Percentiles rank a stretch among this genome's conserved stretches.
These are phyloP conservation scores for Aureobasidium subglaciale DNA, from an alignment of 2,329 filamentous ascomycete genomes.

Conservation along the genomic window DNA sequence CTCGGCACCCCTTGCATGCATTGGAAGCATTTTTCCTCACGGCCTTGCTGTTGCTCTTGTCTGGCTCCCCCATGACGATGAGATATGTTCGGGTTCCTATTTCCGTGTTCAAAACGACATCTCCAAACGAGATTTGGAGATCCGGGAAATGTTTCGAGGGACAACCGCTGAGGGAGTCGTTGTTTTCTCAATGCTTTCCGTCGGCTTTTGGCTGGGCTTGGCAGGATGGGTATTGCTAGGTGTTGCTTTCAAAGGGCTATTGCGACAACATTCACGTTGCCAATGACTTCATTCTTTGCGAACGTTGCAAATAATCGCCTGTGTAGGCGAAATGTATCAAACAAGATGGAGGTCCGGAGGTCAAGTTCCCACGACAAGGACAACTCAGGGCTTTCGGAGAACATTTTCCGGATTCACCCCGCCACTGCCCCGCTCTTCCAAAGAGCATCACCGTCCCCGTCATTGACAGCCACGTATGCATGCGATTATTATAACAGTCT, in stretches of 20 bases:
- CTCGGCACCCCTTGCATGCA: constrained; percentile 18
- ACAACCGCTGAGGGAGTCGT: background rate
- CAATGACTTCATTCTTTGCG: background rate
- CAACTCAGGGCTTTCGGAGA: background rate
- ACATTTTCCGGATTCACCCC: background rate
- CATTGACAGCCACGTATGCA: too few species aligned
- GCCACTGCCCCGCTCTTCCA: background rate
- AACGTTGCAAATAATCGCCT: too few species aligned
- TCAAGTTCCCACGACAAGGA: background rate
- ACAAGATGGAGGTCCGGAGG: background rate
- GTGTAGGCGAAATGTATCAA: background rate
- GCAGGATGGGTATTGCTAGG: background rate
- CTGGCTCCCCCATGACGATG: background rate
- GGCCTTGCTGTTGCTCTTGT: background rate
- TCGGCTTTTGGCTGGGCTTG: background rate
- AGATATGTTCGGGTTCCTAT: background rate
- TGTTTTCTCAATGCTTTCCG: background rate
- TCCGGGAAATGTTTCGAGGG: background rate
- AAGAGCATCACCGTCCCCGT: too few species aligned
- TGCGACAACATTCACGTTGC: background rate
- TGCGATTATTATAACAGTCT: too few species aligned
- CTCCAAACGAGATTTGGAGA: background rate
- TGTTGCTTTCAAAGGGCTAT: background rate
- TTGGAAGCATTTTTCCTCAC: constrained; percentile 19
- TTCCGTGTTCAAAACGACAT: background rate